phyloP scores from a whole-genome alignment of 2,329 filamentous ascomycete species.

The Trichoderma atrobrunneum region DNA sequence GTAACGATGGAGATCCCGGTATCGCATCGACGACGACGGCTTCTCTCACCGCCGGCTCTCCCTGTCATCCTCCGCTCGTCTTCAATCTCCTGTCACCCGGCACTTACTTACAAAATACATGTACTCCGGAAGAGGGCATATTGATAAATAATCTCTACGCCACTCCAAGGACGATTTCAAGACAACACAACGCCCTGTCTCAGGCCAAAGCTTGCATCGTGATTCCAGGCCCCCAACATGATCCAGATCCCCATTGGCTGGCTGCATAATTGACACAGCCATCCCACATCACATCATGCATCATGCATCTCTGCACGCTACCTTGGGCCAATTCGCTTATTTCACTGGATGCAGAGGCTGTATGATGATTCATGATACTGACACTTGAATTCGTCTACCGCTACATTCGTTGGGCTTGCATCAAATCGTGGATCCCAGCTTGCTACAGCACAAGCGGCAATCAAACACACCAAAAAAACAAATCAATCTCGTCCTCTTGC shows the following conservation, averaged over 20 bases:
- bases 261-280: neutral
- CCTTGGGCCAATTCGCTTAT: neutral
- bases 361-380: neutral
- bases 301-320: neutral
- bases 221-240: neutral
- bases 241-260: neutral
- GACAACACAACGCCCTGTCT: neutral
- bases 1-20: conserved; percentile 1
- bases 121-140: neutral
- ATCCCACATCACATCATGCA: conserved; percentile 6
- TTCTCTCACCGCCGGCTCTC: conserved; percentile 17
- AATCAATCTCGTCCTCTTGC: neutral
- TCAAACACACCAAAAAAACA: neutral
- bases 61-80: neutral
- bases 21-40: neutral
- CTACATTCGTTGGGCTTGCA: neutral
- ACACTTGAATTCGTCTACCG: neutral
- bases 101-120: neutral
- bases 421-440: neutral
- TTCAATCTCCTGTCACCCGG: neutral
- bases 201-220: neutral
- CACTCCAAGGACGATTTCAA: neutral
- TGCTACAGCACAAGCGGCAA: neutral
- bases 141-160: neutral
- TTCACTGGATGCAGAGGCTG: neutral